Conservation (phyloP, 257 asterid genomes). For the Plectranthus barbatus region DNA sequence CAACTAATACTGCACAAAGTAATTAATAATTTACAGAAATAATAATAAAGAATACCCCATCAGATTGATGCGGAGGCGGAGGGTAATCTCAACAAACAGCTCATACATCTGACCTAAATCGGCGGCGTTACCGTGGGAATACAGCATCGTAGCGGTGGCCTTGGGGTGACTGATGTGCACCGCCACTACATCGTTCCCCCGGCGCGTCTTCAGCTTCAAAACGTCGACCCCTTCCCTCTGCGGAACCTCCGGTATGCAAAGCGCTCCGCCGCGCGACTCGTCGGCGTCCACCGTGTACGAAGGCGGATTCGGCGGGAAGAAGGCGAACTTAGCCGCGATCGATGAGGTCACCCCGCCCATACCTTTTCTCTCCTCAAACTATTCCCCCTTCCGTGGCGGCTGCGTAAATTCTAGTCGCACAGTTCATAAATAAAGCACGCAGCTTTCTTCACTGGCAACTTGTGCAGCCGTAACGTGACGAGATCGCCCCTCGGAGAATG, state of each 20-base stretch:
- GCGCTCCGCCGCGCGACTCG: slow-evolving; percentile 43
- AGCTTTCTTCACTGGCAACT: not conserved
- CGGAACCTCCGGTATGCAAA: slow-evolving; percentile 74
- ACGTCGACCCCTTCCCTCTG: slow-evolving; percentile 72
- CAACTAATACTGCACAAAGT: not conserved
- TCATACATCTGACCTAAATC: slow-evolving; percentile 99
- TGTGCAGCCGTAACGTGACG: not conserved
- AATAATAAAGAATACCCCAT: slow-evolving; percentile 50
- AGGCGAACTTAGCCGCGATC: too few relatives aligned
- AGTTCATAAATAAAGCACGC: slow-evolving; percentile 39
- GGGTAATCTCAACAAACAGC: slow-evolving; percentile 90
- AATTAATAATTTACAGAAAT: not conserved
- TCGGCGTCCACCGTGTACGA: slow-evolving; percentile 78
- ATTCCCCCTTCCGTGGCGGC: slow-evolving; percentile 25
- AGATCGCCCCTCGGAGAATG: slow-evolving; percentile 21
- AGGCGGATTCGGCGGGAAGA: slow-evolving; percentile 81
- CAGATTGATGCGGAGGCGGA: slow-evolving; percentile 82
- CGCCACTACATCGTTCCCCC: slow-evolving; percentile 86
- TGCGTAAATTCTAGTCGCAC: slow-evolving; percentile 20
- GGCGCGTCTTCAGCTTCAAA: slow-evolving; percentile 73
- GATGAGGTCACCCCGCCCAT: too few relatives aligned
- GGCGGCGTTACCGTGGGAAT: slow-evolving; percentile 98
- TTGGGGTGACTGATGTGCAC: slow-evolving; percentile 78
- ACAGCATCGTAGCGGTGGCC: slow-evolving; percentile 79
- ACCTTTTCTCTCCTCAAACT: not conserved